Conservation (phyloP, 176 grass and related monocot species). For the Hordeum marinum region DNA sequence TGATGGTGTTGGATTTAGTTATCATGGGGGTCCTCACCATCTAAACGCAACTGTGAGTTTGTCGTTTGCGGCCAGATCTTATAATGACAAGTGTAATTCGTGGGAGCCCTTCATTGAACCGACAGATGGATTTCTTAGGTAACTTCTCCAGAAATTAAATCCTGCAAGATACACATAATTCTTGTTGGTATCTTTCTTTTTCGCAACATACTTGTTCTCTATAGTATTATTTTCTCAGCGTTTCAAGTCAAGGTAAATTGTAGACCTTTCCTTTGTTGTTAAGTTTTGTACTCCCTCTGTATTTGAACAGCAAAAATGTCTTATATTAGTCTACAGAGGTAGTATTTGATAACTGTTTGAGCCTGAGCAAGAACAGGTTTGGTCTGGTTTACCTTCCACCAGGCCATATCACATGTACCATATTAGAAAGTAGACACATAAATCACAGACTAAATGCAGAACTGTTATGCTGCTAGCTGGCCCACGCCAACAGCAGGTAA, state of each 20-base stretch:
- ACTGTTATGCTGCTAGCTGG: neutral
- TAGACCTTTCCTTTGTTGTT: neutral
- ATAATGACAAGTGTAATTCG: conserved; percentile 85
- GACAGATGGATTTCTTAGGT: conserved; percentile 94
- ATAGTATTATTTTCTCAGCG: neutral
- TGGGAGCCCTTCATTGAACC: conserved; percentile 99
- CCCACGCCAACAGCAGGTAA: neutral
- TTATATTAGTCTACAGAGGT: neutral
- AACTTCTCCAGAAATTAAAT: conserved; percentile 18
- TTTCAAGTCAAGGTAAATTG: neutral
- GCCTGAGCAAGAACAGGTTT: neutral
- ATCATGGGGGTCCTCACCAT: conserved; percentile 72
- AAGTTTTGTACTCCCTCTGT: neutral
- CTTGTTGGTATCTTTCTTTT: conserved; percentile 8
- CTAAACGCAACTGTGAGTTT: conserved; percentile 83
- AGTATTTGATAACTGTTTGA: conserved; percentile 9
- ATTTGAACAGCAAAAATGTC: neutral
- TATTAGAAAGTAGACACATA: neutral
- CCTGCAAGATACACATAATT: conserved; percentile 6
- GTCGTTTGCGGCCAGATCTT: conserved; percentile 74
- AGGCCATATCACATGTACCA: neutral
- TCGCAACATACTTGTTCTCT: neutral
- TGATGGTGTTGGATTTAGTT: conserved; percentile 66
- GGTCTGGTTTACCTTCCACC: conserved; percentile 8
- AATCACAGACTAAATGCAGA: neutral